Evolutionary conservation across 345 rosid species (phyloP), one percentile per base, ranked within the genome.

Genomic region (Populus euphratica): DNA sequence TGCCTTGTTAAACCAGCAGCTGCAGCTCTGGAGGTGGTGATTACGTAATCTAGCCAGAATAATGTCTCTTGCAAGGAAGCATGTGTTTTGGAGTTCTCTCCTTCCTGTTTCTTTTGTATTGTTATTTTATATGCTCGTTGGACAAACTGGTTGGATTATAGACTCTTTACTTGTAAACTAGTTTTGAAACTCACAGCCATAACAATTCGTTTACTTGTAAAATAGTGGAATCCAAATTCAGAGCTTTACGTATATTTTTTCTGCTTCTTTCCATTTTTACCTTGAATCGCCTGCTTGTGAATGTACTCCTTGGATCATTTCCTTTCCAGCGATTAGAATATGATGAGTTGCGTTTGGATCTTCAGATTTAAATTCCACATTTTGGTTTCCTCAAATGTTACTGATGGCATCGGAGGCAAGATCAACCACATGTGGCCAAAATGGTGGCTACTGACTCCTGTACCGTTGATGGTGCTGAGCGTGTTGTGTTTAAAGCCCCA

Each of bases 31-130:
- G 18, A 66, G 65, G 50, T 75, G 33, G 17, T 52, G 68, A 73
- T 5, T 68, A 38, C 72, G 27, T 75, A 21, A 39, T 73, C 71
- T 47, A 31, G 63, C 77, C n/a, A 13, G 47, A 56, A 35, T 56
- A 38, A 59, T 72, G 25, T 38, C 59, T 65, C 47, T 75, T n/a
- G 31, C 14, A 31, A n/a, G 70, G 44, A 49, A 67, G 44, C 62
- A 65, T 25, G 23, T 3, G 23, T 41, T 39, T 16, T 4, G 44
- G 52, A 74, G 9, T 21, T 61, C 41, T 73, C 12, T 41, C 54
- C 69, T 65, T 17, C 16, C 1, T 16, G 38, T 16, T 33, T 65
- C 16, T 14, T 43, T 43, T 31, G 44, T 41, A 25, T 39, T 59
- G 68, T 27, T 72, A 17, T 72, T 52, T 25, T 44, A 16, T 6